These are phyloP conservation scores for Triticum aestivum DNA, from an alignment of 176 grass and related monocot species.

Conservation along the genomic window IWGSC_CS_RefSeq_v2.1 NC_057799.1:620914192-620914691, in stretches of 20 bases:
- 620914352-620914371: neutral
- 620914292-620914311: slow-evolving; percentile 3
- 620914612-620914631: no score
- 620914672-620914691: no score
- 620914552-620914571: neutral
- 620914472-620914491: neutral
- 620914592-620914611: no score
- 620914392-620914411: slow-evolving; percentile 59
- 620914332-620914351: neutral
- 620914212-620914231: slow-evolving; percentile 42
- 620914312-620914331: slow-evolving; percentile 25
- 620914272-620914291: slow-evolving; percentile 32
- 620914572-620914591: neutral
- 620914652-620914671: neutral
- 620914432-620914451: neutral
- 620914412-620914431: slow-evolving; percentile 64
- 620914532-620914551: neutral
- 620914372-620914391: neutral
- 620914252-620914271: slow-evolving; percentile 80
- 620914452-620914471: neutral
- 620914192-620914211: no score
- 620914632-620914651: no score
- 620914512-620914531: neutral
- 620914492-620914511: no score
- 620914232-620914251: slow-evolving; percentile 62